These are phyloP conservation scores for Elsinoe perseae DNA, from an alignment of 2,329 filamentous ascomycete species.

Conservation along the genomic window DNA sequence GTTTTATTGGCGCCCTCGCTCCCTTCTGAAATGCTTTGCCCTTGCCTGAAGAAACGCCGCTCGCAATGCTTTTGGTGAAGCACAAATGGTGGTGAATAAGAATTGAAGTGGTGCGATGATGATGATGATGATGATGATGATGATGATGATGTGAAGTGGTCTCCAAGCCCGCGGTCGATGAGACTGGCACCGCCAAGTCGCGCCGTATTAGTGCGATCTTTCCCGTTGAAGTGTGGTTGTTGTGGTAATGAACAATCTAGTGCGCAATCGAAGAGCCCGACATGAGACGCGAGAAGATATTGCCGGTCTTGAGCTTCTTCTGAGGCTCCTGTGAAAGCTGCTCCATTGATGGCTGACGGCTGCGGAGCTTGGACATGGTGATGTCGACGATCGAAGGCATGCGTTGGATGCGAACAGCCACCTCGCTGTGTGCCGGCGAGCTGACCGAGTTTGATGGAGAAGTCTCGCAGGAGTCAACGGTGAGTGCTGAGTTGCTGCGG, in stretches of 20 bases:
- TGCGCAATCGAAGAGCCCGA: conserved; percentile 23
- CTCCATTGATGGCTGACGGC: conserved; percentile 22
- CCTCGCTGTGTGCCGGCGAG: conserved; percentile 26
- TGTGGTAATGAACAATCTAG: conserved; percentile 15
- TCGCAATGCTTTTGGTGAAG: conserved; percentile 12
- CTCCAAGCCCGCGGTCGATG: conserved; percentile 12
- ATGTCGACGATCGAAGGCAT: conserved; percentile 40
- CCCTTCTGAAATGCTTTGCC: conserved; percentile 5
- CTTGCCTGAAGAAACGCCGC: conserved; percentile 14
- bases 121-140: no score
- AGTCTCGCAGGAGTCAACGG: conserved; percentile 29
- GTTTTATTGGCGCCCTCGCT: background rate
- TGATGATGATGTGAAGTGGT: conserved; percentile 8
- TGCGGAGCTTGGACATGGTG: conserved; percentile 15
- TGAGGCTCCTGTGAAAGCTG: conserved; percentile 26
- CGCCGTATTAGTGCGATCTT: conserved; percentile 15
- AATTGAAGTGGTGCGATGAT: conserved; percentile 9
- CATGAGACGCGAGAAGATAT: conserved; percentile 33
- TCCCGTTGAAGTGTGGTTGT: conserved; percentile 2
- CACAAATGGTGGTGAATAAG: conserved; percentile 3
- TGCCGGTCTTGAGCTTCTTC: conserved; percentile 32
- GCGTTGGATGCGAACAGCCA: conserved; percentile 30
- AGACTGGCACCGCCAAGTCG: conserved; percentile 12
- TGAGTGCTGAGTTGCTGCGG: conserved; percentile 32
- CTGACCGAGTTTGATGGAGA: conserved; percentile 29